Base-by-base conservation (phyloP, 441 rosid species). In the Pelargonium citronellum region DNA sequence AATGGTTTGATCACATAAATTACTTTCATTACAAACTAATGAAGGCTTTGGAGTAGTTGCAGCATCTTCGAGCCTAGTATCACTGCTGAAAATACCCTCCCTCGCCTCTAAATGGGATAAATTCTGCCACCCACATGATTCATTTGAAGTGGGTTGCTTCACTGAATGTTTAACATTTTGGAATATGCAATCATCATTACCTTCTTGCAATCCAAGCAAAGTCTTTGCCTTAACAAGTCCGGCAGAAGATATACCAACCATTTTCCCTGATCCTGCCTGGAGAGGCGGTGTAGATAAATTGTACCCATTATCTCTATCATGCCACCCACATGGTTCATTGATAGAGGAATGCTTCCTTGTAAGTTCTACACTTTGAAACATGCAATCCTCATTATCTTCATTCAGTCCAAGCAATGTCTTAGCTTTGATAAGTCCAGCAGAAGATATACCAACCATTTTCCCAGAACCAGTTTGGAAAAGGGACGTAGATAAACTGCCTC, bases 141-240 rank as follows among this genome's bases (percentile, higher is more conserved):
- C 79, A 75, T 41, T 43, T 11, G 76, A 41, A 66, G 75, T 70
- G 22, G 74, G 27, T 10, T 74, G 66, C 60, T 53, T 71, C 74
- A 75, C 79, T 64, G 80, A 73, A 37, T 66, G 51, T 66, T 77
- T 77, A 73, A 79, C 80, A 63, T 73, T 85, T 75, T 75, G 71
- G 60, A 79, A 77, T 69, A 51, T 44, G 9, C 67, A 58, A 58
- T 66, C 41, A 39, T 71, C 78, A 65, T 66, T 78, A 67, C 79
- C 88, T 49, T 79, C 82, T 57, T 84, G 90, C 78, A 83, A 69
- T 58, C 95, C 95, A 80, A 92, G 72, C 81, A 95, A 74, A 39
- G 77, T 79, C 86, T 83, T 90, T 74, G 98, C 98, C 84, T 85
- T 90, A 34, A 80, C 74, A 62, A 92, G 66, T 71, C 95, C 90